These are phyloP conservation scores for Aspergillus kassunensis DNA, from an alignment of 495 filamentous ascomycete genomes.

Conservation along the genomic window DNA sequence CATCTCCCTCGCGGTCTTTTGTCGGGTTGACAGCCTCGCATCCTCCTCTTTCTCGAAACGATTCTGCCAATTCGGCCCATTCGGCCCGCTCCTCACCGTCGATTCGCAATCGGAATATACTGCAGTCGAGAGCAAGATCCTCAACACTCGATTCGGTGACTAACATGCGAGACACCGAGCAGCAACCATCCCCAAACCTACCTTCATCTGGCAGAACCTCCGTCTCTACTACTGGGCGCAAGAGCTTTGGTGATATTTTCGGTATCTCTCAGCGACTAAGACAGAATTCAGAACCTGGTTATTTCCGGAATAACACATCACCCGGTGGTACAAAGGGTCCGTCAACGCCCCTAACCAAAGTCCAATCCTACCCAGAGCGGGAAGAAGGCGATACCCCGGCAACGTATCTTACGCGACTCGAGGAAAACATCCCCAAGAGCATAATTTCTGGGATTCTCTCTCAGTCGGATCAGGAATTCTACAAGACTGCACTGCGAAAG, in stretches of 20 bases:
- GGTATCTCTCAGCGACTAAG: constrained; percentile 67
- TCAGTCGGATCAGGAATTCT: constrained; percentile 81
- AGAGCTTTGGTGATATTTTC: constrained; percentile 86
- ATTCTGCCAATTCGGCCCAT: constrained; percentile 62
- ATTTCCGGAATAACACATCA: constrained; percentile 56
- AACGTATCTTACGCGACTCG: constrained; percentile 77
- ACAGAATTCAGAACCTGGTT: constrained; percentile 68
- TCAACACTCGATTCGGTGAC: constrained; percentile 79
- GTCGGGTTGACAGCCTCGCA: constrained; percentile 39
- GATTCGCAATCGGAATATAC: constrained; percentile 26
- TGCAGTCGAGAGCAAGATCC: constrained; percentile 60
- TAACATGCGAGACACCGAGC: constrained; percentile 52
- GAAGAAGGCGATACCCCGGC: constrained; percentile 87
- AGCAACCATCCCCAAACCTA: constrained; percentile 53
- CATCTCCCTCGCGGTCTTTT: constrained; percentile 53
- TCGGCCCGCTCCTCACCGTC: constrained; percentile 73
- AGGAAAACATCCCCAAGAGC: constrained; percentile 72
- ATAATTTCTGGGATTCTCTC: constrained; percentile 77
- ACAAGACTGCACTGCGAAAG: constrained; percentile 74
- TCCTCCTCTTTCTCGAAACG: constrained; percentile 49
- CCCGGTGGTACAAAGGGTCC: constrained; percentile 44
- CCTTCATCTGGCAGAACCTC: constrained; percentile 67
- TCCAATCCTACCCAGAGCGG: constrained; percentile 70
- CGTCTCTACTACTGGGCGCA: constrained; percentile 75
- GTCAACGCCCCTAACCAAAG: constrained; percentile 65